These are phyloP conservation scores for Cyberlindnera nakhonratchasimensis DNA, from an alignment of 805 yeast species.

Conservation along the genomic window DNA sequence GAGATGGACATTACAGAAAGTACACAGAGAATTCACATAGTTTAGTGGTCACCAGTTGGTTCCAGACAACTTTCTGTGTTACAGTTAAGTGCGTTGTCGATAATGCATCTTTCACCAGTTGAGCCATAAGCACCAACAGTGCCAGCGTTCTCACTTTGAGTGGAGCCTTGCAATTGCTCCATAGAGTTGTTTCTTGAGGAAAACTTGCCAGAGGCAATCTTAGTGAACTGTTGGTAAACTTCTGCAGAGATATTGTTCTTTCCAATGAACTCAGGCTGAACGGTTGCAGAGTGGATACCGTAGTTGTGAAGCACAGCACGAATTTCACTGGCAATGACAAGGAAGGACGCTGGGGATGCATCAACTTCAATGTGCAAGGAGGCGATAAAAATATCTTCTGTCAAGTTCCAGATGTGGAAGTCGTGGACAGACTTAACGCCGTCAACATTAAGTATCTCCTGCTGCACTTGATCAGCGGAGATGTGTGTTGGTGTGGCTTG, in stretches of 20 bases:
- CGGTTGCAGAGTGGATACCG: constrained; percentile 91
- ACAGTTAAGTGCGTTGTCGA: constrained; percentile 52
- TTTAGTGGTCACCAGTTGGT: constrained; percentile 1
- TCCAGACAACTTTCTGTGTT: constrained; percentile 42
- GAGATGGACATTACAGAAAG: background rate
- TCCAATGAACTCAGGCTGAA: constrained; percentile 84
- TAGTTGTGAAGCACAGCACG: constrained; percentile 74
- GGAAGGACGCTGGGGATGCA: constrained; percentile 60
- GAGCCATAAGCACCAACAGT: constrained; percentile 33
- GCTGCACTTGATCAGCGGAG: constrained; percentile 68
- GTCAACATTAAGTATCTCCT: constrained; percentile 60
- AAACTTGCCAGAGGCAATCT: constrained; percentile 32
- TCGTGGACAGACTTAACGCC: constrained; percentile 88
- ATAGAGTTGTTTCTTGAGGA: constrained; percentile 22
- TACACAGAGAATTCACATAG: background rate
- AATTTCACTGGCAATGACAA: constrained; percentile 68
- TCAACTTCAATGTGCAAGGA: constrained; percentile 82
- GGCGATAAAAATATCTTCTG: constrained; percentile 83
- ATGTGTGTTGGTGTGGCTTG: constrained; percentile 92
- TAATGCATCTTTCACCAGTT: constrained; percentile 39
- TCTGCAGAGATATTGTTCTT: constrained; percentile 29
- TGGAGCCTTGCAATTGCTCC: constrained; percentile 10
- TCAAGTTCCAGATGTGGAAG: constrained; percentile 93
- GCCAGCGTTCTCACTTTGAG: background rate
- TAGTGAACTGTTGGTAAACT: constrained; percentile 33